phyloP scores from a whole-genome alignment of 2,329 filamentous ascomycete genomes.

The Pseudogymnoascus sp. region DNA sequence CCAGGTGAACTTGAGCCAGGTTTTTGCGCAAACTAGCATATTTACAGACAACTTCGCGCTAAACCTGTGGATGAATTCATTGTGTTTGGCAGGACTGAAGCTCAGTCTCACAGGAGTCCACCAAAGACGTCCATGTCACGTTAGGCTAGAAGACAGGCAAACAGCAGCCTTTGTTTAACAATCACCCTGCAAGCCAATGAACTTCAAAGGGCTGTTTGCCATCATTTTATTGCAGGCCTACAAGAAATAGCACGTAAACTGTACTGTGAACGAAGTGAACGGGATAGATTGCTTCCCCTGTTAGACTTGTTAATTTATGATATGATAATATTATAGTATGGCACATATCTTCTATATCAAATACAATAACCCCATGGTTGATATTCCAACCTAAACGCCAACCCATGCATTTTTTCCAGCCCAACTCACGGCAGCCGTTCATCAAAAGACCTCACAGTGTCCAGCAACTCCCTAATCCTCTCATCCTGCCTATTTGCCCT shows the following conservation, averaged over 20 bases:
- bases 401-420: not conserved
- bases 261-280: not conserved
- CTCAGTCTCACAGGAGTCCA: not conserved
- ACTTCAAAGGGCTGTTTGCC: not conserved
- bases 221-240: not conserved
- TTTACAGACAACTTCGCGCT: not conserved
- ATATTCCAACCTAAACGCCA: not conserved
- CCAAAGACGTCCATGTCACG: not conserved
- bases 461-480: slow-evolving; percentile 17
- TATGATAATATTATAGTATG: not conserved
- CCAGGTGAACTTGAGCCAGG: not conserved
- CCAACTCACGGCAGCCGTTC: slow-evolving; percentile 15
- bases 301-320: not conserved
- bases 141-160: not conserved
- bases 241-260: not conserved
- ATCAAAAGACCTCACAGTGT: slow-evolving; percentile 16
- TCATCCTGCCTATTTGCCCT: slow-evolving; percentile 17
- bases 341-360: not conserved
- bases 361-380: not conserved
- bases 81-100: not conserved
- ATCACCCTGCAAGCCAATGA: not conserved
- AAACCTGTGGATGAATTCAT: not conserved
- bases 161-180: not conserved
- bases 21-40: not conserved
- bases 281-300: not conserved